These are phyloP conservation scores for Candida pseudocylindracea DNA, from an alignment of 1,139 yeast genomes.

Conservation along the genomic window DNA sequence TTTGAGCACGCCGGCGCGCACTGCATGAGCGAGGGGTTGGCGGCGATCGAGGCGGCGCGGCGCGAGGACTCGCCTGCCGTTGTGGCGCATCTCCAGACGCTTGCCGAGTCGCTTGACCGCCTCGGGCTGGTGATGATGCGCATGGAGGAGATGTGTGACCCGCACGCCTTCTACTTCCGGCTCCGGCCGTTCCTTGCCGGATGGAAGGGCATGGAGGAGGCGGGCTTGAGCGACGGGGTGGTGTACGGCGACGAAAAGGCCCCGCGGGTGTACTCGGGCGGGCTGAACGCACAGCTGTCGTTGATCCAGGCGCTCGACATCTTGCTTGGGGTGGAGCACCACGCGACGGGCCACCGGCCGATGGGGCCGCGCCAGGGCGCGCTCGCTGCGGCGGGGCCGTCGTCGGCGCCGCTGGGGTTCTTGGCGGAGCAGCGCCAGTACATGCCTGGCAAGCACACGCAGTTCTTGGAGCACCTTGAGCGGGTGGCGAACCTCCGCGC, in stretches of 20 bases:
- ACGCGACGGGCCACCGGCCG: conserved; percentile 47
- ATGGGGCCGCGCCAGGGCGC: conserved; percentile 8
- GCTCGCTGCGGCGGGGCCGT: conserved; percentile 1
- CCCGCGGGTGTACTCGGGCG: conserved; percentile 57
- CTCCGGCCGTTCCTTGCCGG: conserved; percentile 85
- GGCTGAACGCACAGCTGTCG: conserved; percentile 87
- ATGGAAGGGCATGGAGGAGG: conserved; percentile 81
- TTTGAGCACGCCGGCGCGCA: conserved; percentile 70
- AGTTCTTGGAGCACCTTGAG: conserved; percentile 40
- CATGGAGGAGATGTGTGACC: conserved; percentile 92
- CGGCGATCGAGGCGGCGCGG: conserved; percentile 24
- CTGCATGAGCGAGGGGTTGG: conserved; percentile 32
- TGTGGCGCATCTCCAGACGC: conserved; percentile 23
- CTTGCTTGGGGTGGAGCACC: conserved; percentile 52
- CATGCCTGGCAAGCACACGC: conserved; percentile 76
- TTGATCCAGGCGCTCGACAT: conserved; percentile 73
- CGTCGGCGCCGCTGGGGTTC: conserved; percentile 16
- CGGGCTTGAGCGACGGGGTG: conserved; percentile 66
- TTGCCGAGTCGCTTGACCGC: conserved; percentile 59
- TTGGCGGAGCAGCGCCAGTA: conserved; percentile 69
- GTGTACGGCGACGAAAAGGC: conserved; percentile 43
- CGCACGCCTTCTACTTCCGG: conserved; percentile 71
- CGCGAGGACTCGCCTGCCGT: conserved; percentile 15
- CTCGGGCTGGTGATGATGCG: conserved; percentile 56
- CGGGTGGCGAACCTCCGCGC: conserved; percentile 37